These are phyloP conservation scores for Cladosporium cucumerinum DNA, from an alignment of 2,329 filamentous ascomycete genomes.

Conservation along the genomic window DNA sequence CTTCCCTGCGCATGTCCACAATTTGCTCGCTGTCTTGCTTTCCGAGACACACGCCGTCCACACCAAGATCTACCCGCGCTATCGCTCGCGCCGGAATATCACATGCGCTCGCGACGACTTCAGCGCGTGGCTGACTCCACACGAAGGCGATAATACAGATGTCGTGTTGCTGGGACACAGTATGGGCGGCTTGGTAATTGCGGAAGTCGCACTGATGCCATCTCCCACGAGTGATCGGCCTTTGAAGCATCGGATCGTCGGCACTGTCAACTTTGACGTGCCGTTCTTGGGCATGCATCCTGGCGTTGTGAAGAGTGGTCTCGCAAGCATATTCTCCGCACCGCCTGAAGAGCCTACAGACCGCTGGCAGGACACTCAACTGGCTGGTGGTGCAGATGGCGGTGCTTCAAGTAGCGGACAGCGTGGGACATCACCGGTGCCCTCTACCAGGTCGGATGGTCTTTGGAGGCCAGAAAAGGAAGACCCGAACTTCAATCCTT, in stretches of 20 bases:
- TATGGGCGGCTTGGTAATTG: constrained; percentile 80
- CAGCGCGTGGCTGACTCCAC: constrained; percentile 74
- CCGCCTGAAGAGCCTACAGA: constrained; percentile 38
- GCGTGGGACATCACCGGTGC: background rate
- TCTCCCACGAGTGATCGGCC: constrained; percentile 32
- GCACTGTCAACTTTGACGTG: constrained; percentile 77
- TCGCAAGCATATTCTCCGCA: constrained; percentile 70
- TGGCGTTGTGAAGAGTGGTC: constrained; percentile 76
- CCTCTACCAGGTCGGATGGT: constrained; percentile 21
- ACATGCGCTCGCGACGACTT: constrained; percentile 77
- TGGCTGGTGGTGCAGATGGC: background rate
- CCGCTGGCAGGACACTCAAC: constrained; percentile 11
- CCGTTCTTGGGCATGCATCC: constrained; percentile 88
- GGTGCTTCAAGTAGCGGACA: background rate
- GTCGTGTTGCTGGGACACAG: constrained; percentile 82
- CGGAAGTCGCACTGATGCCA: constrained; percentile 68
- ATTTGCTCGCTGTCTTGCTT: constrained; percentile 64
- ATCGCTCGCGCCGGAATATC: constrained; percentile 71
- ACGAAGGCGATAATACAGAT: constrained; percentile 71
- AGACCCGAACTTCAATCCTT: constrained; percentile 69
- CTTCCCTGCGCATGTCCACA: constrained; percentile 84
- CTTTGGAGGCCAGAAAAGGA: constrained; percentile 26
- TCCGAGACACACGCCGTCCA: constrained; percentile 74
- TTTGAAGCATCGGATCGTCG: constrained; percentile 73
- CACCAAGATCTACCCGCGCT: constrained; percentile 79